Conservation (phyloP, 192 early-diverging fungal genomes). For the Coemansia sp. region DNA sequence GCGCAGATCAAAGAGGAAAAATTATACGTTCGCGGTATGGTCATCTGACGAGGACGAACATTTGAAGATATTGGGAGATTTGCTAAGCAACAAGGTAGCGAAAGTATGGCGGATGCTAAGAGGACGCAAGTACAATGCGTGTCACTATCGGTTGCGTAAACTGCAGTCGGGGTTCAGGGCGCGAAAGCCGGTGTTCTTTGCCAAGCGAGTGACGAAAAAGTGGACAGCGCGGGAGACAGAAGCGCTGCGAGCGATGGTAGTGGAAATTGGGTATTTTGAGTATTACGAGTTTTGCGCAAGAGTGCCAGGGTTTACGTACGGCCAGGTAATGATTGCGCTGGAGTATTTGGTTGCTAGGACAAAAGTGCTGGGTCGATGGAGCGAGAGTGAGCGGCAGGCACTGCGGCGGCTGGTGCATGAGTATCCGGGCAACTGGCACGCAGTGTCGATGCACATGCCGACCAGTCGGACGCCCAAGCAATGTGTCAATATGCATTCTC, state of each 20-base stretch:
- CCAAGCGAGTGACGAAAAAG: not conserved
- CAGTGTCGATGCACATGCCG: constrained; percentile 20
- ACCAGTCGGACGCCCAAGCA: constrained; percentile 13
- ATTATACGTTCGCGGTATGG: no score
- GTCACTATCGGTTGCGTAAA: no score
- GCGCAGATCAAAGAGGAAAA: no score
- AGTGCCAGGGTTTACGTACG: constrained; percentile 6
- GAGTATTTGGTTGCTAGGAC: not conserved
- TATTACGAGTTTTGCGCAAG: not conserved
- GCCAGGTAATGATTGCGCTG: constrained; percentile 6
- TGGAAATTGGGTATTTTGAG: constrained; percentile 5
- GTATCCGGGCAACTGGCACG: constrained; percentile 20
- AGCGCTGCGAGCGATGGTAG: constrained; percentile 12
- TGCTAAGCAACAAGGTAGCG: no score
- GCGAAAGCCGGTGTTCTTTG: no score
- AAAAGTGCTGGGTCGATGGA: constrained; percentile 11
- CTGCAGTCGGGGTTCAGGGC: no score
- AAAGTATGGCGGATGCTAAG: no score
- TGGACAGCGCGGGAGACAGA: constrained; percentile 12
- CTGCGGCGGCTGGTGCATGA: constrained; percentile 12
- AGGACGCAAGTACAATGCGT: no score
- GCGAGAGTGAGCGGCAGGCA: constrained; percentile 9
- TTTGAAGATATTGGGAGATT: no score
- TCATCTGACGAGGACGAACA: no score
- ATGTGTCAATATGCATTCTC: constrained; percentile 1